Base-by-base conservation (phyloP, 2,329 filamentous ascomycete species). In the Madurella fahalii region DNA sequence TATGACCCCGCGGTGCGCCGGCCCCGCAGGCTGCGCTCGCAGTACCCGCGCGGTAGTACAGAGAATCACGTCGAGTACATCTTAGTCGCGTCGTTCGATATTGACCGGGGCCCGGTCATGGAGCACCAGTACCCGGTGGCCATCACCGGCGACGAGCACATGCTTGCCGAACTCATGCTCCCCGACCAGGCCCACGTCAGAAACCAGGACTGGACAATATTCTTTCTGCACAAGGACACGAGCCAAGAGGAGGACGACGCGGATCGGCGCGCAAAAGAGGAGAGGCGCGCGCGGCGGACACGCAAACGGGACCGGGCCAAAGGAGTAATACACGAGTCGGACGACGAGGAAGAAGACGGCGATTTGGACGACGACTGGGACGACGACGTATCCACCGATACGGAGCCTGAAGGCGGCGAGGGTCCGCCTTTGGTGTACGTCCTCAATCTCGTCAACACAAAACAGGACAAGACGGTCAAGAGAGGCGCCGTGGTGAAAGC, bases 1-100 rank as follows among this genome's bases (percentile, higher is more conserved):
- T 64, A 77, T 67, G 72, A 83, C 67, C 71, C 77, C 56, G 72
- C 78, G 9, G 73, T 76, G 37, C 75, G 77, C 52, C 77, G 78
- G 5, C 71, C 74, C 16, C 78, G 80, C 63, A 83, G 79, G 66
- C 72, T 86, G 67, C 85, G 83, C 53, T 88, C 88, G 17, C 88
- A 91, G 65, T 92, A 91, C 66, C 88, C 88, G 15, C 78, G 84
- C n/a, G 79, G 86, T 53, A 81, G 84, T 11, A 76, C 77, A 5
- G 87, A 97, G 69, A 95, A 94, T 66, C 94, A 99, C 86, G 94
- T 99, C 73, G 94, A 99, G 70, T 99, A 97, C 68, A 97, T 99
- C 50, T 78, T 99, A 50, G 94, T 99, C 52, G 94, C 94, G 4
- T 95, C 91, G 2, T 99, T 99, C 72, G 91, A 97, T 71, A 95